These are phyloP conservation scores for Arthrinium puccinioides DNA, from an alignment of 2,329 filamentous ascomycete species.

Conservation along the genomic window DNA sequence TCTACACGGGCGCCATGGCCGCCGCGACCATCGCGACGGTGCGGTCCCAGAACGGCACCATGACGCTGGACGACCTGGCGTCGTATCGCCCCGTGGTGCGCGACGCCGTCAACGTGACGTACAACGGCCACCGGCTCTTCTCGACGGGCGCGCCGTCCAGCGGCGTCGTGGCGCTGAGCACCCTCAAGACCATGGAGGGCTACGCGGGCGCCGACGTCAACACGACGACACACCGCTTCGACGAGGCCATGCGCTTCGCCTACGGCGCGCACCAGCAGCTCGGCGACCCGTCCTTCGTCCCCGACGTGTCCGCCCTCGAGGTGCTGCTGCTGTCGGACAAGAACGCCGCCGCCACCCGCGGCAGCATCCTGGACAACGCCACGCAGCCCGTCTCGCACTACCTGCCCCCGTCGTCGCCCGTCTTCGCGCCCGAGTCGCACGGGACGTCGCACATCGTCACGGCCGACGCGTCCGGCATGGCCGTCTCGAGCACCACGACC, in stretches of 20 bases:
- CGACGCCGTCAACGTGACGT: slow-evolving; percentile 53
- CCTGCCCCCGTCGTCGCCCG: slow-evolving; percentile 48
- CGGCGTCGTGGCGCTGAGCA: slow-evolving; percentile 66
- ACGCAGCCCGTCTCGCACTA: slow-evolving; percentile 72
- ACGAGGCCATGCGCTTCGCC: slow-evolving; percentile 84
- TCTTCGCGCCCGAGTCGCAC: slow-evolving; percentile 62
- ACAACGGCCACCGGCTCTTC: slow-evolving; percentile 64
- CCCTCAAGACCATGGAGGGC: slow-evolving; percentile 77
- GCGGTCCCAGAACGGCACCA: slow-evolving; percentile 66
- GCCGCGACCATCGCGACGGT: slow-evolving; percentile 65
- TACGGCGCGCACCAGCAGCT: slow-evolving; percentile 75
- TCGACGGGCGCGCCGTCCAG: slow-evolving; percentile 68
- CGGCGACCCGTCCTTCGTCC: slow-evolving; percentile 73
- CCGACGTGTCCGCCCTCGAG: slow-evolving; percentile 57
- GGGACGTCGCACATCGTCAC: slow-evolving; percentile 70
- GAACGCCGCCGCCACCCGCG: slow-evolving; percentile 52
- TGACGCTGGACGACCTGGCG: slow-evolving; percentile 36
- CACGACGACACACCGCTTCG: slow-evolving; percentile 71
- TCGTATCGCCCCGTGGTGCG: slow-evolving; percentile 66
- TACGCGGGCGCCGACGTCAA: slow-evolving; percentile 55
- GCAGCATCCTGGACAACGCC: slow-evolving; percentile 61
- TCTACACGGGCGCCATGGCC: slow-evolving; percentile 68
- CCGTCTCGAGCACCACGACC: slow-evolving; percentile 78
- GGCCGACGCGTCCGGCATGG: slow-evolving; percentile 65
- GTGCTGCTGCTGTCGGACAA: slow-evolving; percentile 55